Evolutionary conservation across 2,329 filamentous ascomycete genomes (phyloP).

Genomic region (Dendrostoma leiphaemia): DNA sequence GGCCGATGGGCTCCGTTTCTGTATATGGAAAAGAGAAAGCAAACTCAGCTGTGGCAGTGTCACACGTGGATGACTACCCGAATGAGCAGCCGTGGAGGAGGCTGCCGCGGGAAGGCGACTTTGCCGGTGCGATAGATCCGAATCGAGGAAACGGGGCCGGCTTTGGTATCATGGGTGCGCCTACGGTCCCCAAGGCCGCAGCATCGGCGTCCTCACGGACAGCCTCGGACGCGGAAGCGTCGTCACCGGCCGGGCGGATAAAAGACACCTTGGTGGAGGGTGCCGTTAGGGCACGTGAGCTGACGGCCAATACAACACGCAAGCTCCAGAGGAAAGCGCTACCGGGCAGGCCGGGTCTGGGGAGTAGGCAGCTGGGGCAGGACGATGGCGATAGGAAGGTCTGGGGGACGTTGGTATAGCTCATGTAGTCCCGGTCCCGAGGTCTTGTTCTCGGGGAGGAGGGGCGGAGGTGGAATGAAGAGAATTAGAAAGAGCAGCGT

Average conservation of each 20-base stretch:
- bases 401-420: slow-evolving; percentile 16
- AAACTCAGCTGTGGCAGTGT: background rate
- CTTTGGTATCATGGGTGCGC: slow-evolving; percentile 3
- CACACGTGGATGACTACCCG: background rate
- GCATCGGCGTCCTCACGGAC: background rate
- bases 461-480: background rate
- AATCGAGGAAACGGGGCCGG: slow-evolving; percentile 14
- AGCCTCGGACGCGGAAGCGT: background rate
- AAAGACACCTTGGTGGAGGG: background rate
- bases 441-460: background rate
- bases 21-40: background rate
- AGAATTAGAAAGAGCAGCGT: no score
- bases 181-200: background rate
- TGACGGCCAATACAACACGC: background rate
- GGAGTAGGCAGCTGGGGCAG: slow-evolving; percentile 2
- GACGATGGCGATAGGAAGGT: slow-evolving; percentile 10
- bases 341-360: slow-evolving; percentile 13
- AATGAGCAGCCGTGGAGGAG: slow-evolving; percentile 18
- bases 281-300: background rate
- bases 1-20: background rate
- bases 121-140: slow-evolving; percentile 15
- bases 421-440: background rate
- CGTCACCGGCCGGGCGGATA: background rate
- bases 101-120: slow-evolving; percentile 12
- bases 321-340: slow-evolving; percentile 12